Evolutionary conservation across 495 filamentous ascomycete species (phyloP), one percentile per base, ranked within the genome.

Genomic region (Hypoxylon cercidicola): DNA sequence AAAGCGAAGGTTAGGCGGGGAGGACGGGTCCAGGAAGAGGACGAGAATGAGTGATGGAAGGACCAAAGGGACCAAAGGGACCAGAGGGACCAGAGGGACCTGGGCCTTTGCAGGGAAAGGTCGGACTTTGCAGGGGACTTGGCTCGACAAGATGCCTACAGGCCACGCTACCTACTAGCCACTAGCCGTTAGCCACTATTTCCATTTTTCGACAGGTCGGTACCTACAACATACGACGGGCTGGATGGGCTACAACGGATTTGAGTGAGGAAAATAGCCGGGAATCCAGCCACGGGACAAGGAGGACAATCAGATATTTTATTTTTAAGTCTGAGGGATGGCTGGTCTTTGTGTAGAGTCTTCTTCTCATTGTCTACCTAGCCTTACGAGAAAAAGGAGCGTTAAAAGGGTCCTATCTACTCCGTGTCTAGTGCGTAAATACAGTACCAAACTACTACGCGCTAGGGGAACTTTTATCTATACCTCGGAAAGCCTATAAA

Each of bases 1-100:
- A 56, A 64, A 56, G 60, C 45, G 55, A 68, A 64, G 50, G 60
- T 64, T 68, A 60, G 55, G 65, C 60, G 65, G 60, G 60, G 65
- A 56, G 28, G 40, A 63, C 55, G 55, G 65, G 65, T 56, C 55
- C 44, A 55, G 59, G 50, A 68, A 55, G 65, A 55, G 16, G 39
- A 45, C 55, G 59, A 60, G 59, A n/a, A n/a, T n/a, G n/a, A n/a
- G n/a, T n/a, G n/a, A n/a, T n/a, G n/a, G n/a, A n/a, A n/a, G n/a
- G n/a, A n/a, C n/a, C n/a, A n/a, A n/a, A n/a, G n/a, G n/a, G n/a
- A n/a, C n/a, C n/a, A n/a, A n/a, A n/a, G n/a, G n/a, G n/a, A n/a
- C n/a, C n/a, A n/a, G n/a, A n/a, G n/a, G n/a, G n/a, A n/a, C 25
- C 25, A 28, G 10, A 32, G 30, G 30, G 30, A 32, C 30, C 30